Evolutionary conservation across 441 rosid genomes (phyloP), one percentile per base, ranked within the genome.

Genomic region (Eutrema salsugineum): DNA sequence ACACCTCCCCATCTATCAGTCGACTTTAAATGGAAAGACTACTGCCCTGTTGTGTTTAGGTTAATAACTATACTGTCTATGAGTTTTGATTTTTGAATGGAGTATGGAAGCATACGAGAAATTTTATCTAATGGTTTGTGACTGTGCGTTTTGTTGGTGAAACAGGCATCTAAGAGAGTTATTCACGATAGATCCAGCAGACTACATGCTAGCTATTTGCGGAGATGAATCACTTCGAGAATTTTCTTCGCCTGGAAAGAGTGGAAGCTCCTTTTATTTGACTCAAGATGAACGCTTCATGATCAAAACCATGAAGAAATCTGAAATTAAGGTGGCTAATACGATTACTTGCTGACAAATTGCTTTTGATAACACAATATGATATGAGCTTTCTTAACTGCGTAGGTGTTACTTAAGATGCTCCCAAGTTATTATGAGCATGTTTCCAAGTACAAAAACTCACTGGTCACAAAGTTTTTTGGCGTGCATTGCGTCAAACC

Each of bases 401-500:
- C 62, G 36, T 81, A 85, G 89, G 89, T 85, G 30, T 84, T 85
- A 44, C 59, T 81, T 66, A 80, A 83, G 78, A 85, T 85, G 89
- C 85, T 85, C 30, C 81, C 83, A 30, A 78, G 47, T 63, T 85
- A 83, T 67, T 81, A 76, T 15, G 77, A 77, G 58, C 89, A 85
- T 76, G 85, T 85, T 76, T 63, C 81, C 11, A 72, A 70, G 68
- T 77, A 79, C 66, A 72, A 81, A 64, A 79, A 83, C 75, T 75
- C 89, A 24, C 56, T 83, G 56, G 85, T 85, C 28, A 83, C 85
- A 6, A 85, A 80, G 68, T 85, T 83, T 58, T 85, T 79, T 5
- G 89, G 89, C 1, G 83, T 85, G 51, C 88, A 85, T 58, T 85
- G 88, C 28, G 85, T 85, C 57, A 85, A 83, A 75, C 86, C 86